These are phyloP conservation scores for Saccharomycopsis amapae DNA, from an alignment of 805 yeast species.

Conservation along the genomic window DNA sequence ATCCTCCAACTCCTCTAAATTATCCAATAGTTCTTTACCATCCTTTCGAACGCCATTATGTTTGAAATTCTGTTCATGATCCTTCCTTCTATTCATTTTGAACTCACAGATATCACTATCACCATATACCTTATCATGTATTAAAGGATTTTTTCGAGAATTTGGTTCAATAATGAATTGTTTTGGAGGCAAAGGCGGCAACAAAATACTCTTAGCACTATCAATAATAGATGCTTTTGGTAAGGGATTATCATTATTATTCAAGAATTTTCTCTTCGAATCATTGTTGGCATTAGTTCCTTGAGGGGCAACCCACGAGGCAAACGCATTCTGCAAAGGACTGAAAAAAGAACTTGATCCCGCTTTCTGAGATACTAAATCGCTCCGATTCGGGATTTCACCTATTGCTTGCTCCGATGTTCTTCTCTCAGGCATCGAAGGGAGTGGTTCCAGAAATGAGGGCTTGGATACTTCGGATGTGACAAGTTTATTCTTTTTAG, in stretches of 20 bases:
- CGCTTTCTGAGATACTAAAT: no score
- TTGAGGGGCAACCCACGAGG: constrained; percentile 36
- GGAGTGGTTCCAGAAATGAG: no score
- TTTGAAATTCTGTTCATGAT: background rate
- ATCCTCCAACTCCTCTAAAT: no score
- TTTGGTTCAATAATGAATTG: constrained; percentile 58
- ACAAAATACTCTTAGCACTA: constrained; percentile 56
- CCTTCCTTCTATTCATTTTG: constrained; percentile 3
- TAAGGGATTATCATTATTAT: constrained; percentile 27
- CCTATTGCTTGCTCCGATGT: no score
- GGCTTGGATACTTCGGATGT: no score
- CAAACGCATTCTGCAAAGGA: constrained; percentile 41
- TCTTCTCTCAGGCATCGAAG: no score
- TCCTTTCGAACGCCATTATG: background rate
- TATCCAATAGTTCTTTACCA: background rate
- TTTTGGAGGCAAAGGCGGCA: constrained; percentile 64
- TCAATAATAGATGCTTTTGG: constrained; percentile 66
- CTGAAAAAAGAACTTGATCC: constrained; percentile 15
- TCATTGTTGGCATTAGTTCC: constrained; percentile 4
- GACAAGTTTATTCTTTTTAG: background rate
- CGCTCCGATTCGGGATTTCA: no score
- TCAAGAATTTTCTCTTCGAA: constrained; percentile 19
- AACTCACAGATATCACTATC: constrained; percentile 41
- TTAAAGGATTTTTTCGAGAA: constrained; percentile 47
- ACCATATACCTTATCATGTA: constrained; percentile 62